A percentile compares a stretch with the other conserved stretches of the same genome.
Evolutionary conservation across 192 early-diverging fungal species (phyloP).

Genomic region (Entophlyctis helioformis): DNA sequence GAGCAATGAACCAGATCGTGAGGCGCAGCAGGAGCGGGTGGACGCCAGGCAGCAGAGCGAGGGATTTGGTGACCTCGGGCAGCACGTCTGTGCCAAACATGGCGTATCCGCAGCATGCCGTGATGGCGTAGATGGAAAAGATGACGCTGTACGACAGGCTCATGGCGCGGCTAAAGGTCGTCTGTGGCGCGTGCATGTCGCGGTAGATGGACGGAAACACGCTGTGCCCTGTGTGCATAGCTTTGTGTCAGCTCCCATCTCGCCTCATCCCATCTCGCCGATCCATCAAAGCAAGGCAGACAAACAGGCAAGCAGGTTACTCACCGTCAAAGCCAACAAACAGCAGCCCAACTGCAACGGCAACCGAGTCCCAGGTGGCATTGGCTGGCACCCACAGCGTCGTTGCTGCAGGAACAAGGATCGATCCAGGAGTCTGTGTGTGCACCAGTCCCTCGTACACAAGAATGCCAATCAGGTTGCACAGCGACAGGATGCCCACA

Average conservation of each 20-base stretch:
- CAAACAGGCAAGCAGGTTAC: no score
- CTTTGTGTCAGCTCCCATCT: no score
- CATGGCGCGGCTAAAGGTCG: constrained; percentile 31
- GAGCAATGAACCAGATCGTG: constrained; percentile 47
- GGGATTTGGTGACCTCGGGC: constrained; percentile 56
- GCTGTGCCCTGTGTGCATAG: constrained; percentile 30
- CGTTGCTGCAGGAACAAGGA: constrained; percentile 41
- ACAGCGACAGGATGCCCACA: constrained; percentile 43
- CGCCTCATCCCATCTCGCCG: no score
- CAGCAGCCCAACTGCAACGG: constrained; percentile 39
- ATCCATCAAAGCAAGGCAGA: no score
- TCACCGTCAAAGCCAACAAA: constrained; percentile 44
- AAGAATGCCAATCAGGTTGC: constrained; percentile 38
- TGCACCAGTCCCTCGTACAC: constrained; percentile 43
- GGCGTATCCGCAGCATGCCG: constrained; percentile 44
- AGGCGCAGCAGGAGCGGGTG: constrained; percentile 31
- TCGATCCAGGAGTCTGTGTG: constrained; percentile 33
- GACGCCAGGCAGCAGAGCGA: constrained; percentile 42
- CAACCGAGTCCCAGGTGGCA: constrained; percentile 21
- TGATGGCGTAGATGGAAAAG: constrained; percentile 30
- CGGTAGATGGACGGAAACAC: constrained; percentile 57
- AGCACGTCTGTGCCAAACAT: constrained; percentile 57
- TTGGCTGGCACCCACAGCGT: constrained; percentile 37
- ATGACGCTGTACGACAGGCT: constrained; percentile 43
- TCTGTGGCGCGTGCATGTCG: constrained; percentile 46